These are phyloP conservation scores for Boletus rubescentipes DNA, from an alignment of 768 basidiomycete species.

Conservation along the genomic window DNA sequence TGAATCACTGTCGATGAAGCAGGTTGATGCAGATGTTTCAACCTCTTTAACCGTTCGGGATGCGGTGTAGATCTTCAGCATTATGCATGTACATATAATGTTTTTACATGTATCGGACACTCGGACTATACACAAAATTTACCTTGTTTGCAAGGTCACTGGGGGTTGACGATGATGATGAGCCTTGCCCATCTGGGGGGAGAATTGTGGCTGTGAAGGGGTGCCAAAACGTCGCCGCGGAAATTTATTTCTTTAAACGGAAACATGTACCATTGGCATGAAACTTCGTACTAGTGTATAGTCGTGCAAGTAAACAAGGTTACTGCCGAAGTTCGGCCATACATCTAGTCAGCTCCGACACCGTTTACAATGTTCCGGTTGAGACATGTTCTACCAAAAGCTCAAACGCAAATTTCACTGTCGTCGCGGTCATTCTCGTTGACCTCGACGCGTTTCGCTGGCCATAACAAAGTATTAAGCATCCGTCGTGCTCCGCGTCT, in stretches of 20 bases:
- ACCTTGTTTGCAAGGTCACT: no score
- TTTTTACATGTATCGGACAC: no score
- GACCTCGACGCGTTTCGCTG: conserved; percentile 29
- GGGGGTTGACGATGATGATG: no score
- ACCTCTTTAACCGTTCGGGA: neutral
- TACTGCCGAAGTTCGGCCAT: no score
- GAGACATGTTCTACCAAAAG: conserved; percentile 1
- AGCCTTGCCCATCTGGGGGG: no score
- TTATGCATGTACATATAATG: no score
- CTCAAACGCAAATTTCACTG: neutral
- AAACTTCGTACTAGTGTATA: no score
- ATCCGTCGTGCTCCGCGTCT: neutral
- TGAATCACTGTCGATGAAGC: conserved; percentile 10
- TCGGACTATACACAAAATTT: neutral
- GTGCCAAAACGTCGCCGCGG: no score
- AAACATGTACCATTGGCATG: no score
- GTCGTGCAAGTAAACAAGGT: no score
- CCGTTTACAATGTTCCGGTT: conserved; percentile 10
- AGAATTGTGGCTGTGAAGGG: no score
- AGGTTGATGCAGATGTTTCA: neutral
- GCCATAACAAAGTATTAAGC: conserved; percentile 41
- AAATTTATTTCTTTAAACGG: no score
- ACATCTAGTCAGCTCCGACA: neutral
- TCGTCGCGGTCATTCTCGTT: conserved; percentile 26
- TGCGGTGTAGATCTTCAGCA: neutral